phyloP scores from a whole-genome alignment of 1,139 yeast genomes.

The Sugiyamaella neomexicana region DNA sequence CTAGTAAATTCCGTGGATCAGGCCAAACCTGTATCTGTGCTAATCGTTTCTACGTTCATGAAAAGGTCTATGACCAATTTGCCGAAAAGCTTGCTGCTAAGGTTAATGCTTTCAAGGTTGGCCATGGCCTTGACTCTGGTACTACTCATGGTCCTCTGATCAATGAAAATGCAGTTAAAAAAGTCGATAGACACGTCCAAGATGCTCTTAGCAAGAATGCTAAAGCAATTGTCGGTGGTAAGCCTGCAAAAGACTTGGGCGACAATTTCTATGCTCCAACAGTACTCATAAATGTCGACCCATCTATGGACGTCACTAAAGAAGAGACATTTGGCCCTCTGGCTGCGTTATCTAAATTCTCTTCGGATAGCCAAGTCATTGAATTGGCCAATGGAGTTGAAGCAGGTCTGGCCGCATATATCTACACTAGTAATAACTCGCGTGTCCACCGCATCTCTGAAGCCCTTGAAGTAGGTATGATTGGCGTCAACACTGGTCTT shows the following conservation, averaged over 20 bases:
- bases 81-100: constrained; percentile 51
- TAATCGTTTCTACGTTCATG: constrained; percentile 69
- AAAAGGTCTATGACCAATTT: constrained; percentile 61
- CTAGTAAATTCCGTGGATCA: constrained; percentile 68
- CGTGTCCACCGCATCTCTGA: constrained; percentile 68
- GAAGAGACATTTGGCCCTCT: constrained; percentile 94
- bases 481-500: constrained; percentile 71
- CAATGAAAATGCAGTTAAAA: constrained; percentile 61
- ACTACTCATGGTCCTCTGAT: constrained; percentile 84
- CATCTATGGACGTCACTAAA: constrained; percentile 58
- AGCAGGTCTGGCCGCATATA: constrained; percentile 78
- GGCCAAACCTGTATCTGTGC: constrained; percentile 89
- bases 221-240: constrained; percentile 62
- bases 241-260: constrained; percentile 60
- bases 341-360: constrained; percentile 66
- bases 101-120: constrained; percentile 58
- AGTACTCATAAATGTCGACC: constrained; percentile 63
- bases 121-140: constrained; percentile 67
- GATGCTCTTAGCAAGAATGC: constrained; percentile 81
- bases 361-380: constrained; percentile 67
- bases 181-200: constrained; percentile 67
- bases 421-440: constrained; percentile 64
- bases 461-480: constrained; percentile 77
- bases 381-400: constrained; percentile 65
- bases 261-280: constrained; percentile 76